Percentiles rank a stretch among this genome's conserved stretches.
Conservation (phyloP, 208 protist species). For the Plasmodiophora brassicae region DNA sequence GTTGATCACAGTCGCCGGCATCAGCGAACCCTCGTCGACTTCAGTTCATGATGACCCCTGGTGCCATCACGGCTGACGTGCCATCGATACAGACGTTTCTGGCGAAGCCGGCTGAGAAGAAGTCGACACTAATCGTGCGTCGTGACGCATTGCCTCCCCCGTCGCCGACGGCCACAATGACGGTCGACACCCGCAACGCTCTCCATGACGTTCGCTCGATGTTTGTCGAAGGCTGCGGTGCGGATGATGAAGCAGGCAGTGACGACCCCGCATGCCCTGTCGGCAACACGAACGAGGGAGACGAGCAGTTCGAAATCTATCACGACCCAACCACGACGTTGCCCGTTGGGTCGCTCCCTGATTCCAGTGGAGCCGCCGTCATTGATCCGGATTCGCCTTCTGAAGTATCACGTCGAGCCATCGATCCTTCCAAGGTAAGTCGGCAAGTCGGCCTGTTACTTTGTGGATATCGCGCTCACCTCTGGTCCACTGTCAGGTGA, state of each 20-base stretch:
- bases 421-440: no score
- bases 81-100: neutral
- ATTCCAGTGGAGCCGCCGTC: no score
- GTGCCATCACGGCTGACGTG: neutral
- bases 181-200: neutral
- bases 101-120: neutral
- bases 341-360: no score
- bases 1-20: neutral
- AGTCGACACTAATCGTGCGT: neutral
- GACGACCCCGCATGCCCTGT: no score
- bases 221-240: no score
- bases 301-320: conserved; percentile 8
- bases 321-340: conserved; percentile 18
- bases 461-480: no score
- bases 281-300: no score
- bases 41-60: conserved; percentile 17
- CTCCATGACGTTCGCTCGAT: neutral
- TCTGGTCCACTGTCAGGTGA: no score
- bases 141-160: neutral
- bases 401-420: no score
- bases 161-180: conserved; percentile 2
- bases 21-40: neutral
- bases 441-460: no score
- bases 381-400: no score
- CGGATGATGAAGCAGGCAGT: no score